Base-by-base conservation (phyloP, 768 basidiomycete species). In the Omphalotus guepiniiformis region DNA sequence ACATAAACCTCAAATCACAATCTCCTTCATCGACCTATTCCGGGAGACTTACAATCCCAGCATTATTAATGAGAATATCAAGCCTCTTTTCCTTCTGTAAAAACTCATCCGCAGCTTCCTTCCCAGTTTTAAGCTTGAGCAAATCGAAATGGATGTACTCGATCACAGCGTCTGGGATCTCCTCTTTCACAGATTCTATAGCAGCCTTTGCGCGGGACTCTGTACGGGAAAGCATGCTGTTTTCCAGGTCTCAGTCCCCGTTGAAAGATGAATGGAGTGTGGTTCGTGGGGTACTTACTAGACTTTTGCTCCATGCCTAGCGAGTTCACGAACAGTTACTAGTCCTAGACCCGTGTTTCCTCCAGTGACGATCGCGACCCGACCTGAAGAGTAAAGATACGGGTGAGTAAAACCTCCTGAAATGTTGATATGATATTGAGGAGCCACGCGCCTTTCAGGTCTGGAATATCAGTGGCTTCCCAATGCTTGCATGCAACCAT, bases 11-110 rank as follows among this genome's bases (percentile, higher is more conserved):
- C n/a, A n/a, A n/a, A n/a, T n/a, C n/a, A n/a, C n/a, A n/a, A n/a
- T n/a, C n/a, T n/a, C n/a, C n/a, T n/a, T n/a, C n/a, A 6, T 16
- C 22, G 7, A 22, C 15, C 39, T 7, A 39, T 15, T 8, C 7
- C 8, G n/a, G 16, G 15, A 11, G 16, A 49, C 39, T 32, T 42
- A 52, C 47, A 42, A 52, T 37, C 8, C 51, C 51, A 13, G 51
- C 51, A 43, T 52, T 52, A 26, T 48, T 48, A 9, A 52, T 41
- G n/a, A 52, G 32, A 21, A 52, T 48, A 42, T 52, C 51, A 18
- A 52, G 45, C 26, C 51, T 47, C 18, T 4, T 28, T 27, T 52
- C 51, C 4, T 21, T 30, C 19, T 34, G 22, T 19, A 52, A 22
- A 19, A 52, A 49, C 36, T 48, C 32, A 35, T 52, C 40, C n/a